phyloP scores from a whole-genome alignment of 352 stramenopile genomes.

The Pythium chondricola region DNA sequence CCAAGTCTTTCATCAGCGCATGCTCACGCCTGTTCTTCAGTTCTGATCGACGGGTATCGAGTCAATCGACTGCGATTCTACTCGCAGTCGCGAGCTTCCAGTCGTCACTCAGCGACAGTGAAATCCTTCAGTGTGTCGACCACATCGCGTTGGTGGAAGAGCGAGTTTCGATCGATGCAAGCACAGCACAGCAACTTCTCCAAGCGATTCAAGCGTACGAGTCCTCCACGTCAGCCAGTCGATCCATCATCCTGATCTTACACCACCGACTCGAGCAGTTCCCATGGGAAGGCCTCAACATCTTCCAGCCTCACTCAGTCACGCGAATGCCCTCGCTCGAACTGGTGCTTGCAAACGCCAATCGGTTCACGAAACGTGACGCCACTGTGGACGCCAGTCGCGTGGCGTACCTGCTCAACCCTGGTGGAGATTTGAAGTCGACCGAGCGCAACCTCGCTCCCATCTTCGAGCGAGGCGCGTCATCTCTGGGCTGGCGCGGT shows the following conservation, averaged over 20 bases:
- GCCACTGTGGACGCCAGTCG: conserved; percentile 4
- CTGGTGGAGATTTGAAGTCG: conserved; percentile 57
- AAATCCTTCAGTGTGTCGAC: conserved; percentile 14
- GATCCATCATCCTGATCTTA: conserved; percentile 57
- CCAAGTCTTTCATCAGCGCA: too few species aligned
- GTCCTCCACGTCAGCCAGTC: neutral
- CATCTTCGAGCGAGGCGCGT: conserved; percentile 28
- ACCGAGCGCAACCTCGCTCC: conserved; percentile 57
- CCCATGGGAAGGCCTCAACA: conserved; percentile 74
- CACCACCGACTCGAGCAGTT: conserved; percentile 62
- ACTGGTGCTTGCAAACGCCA: conserved; percentile 31
- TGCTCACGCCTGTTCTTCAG: neutral
- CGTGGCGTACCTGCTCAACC: conserved; percentile 69
- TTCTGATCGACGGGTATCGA: too few species aligned
- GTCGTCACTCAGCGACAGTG: conserved; percentile 1
- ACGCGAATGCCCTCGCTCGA: conserved; percentile 76
- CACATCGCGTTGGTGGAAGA: conserved; percentile 18
- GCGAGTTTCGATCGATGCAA: conserved; percentile 1
- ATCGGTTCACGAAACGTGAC: neutral
- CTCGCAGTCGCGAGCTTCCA: conserved; percentile 1
- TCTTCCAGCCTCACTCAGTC: conserved; percentile 35
- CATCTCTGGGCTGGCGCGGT: conserved; percentile 45
- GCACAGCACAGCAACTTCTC: neutral
- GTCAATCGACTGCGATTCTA: too few species aligned
- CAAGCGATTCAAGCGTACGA: neutral